Percentiles rank a stretch among this genome's conserved stretches.
Evolutionary conservation across 352 stramenopile genomes (phyloP).

Genomic region (Pythium aristosporum): DNA sequence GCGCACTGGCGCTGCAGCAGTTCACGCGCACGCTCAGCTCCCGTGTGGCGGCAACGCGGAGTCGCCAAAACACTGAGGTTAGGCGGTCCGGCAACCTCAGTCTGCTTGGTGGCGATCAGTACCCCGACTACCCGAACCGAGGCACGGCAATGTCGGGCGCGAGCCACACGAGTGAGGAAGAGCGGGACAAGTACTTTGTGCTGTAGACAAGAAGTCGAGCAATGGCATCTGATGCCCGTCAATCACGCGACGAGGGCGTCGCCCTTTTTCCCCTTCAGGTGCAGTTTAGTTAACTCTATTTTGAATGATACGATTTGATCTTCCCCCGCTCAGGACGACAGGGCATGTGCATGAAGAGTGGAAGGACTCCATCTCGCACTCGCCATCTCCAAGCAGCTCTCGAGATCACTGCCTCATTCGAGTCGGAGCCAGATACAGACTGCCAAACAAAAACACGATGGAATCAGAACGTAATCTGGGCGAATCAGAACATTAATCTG

Average conservation of each 20-base stretch:
- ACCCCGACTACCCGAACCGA: conserved; percentile 33
- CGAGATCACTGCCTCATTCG: too few relatives aligned
- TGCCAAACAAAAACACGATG: too few relatives aligned
- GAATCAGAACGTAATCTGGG: too few relatives aligned
- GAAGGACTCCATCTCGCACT: too few relatives aligned
- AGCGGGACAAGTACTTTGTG: conserved; percentile 83
- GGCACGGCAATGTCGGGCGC: conserved; percentile 43
- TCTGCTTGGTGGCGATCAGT: conserved; percentile 38
- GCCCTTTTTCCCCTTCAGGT: neutral
- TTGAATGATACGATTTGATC: neutral
- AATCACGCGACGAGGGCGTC: too few relatives aligned
- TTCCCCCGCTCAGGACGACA: too few relatives aligned
- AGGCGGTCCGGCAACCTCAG: conserved; percentile 71
- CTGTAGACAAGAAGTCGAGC: conserved; percentile 38
- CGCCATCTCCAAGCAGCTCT: too few relatives aligned
- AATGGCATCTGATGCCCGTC: too few relatives aligned
- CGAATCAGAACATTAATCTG: too few relatives aligned
- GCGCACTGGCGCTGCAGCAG: conserved; percentile 70
- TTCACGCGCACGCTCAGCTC: conserved; percentile 79
- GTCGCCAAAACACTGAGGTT: conserved; percentile 61
- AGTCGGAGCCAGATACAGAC: too few relatives aligned
- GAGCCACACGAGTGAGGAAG: conserved; percentile 49
- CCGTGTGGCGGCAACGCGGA: conserved; percentile 59
- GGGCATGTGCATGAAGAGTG: too few relatives aligned
- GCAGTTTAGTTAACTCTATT: neutral